These are phyloP conservation scores for Trichoderma gamsii DNA, from an alignment of 495 filamentous ascomycete species.

Conservation along the genomic window DNA sequence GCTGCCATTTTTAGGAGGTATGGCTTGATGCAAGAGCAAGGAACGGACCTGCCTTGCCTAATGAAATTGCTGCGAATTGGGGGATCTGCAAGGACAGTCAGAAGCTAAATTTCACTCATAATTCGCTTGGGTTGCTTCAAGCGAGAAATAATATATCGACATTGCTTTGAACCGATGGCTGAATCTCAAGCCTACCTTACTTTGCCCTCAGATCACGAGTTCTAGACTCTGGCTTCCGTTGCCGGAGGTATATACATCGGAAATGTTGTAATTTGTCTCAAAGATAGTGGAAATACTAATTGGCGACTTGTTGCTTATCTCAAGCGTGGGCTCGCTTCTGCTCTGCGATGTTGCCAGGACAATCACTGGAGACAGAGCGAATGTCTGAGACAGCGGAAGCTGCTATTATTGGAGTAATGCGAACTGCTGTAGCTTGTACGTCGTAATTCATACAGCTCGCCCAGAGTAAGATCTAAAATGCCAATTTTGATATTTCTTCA, in stretches of 20 bases:
- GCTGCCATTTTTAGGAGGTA: not conserved
- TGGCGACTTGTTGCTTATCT: too few species aligned
- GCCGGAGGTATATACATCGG: too few species aligned
- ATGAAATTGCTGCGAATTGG: not conserved
- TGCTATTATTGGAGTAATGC: too few species aligned
- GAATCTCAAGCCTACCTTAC: not conserved
- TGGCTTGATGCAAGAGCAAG: not conserved
- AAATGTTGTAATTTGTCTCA: too few species aligned
- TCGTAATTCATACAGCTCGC: not conserved
- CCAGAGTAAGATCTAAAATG: not conserved
- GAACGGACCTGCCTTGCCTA: not conserved
- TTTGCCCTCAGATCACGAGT: not conserved
- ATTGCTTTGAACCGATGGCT: not conserved
- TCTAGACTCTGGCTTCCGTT: too few species aligned
- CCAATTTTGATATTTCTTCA: not conserved
- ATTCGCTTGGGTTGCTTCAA: not conserved
- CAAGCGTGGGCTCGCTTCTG: too few species aligned
- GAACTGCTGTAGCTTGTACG: too few species aligned
- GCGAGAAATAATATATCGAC: not conserved
- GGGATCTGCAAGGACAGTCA: constrained; percentile 1
- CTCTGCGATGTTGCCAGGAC: too few species aligned
- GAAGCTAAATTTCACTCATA: not conserved
- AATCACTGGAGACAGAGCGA: too few species aligned
- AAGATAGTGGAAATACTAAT: too few species aligned
- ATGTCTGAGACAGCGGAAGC: too few species aligned